phyloP scores from a whole-genome alignment of 371 early-diverging fungal species.

The Chytridiales sp. region DNA sequence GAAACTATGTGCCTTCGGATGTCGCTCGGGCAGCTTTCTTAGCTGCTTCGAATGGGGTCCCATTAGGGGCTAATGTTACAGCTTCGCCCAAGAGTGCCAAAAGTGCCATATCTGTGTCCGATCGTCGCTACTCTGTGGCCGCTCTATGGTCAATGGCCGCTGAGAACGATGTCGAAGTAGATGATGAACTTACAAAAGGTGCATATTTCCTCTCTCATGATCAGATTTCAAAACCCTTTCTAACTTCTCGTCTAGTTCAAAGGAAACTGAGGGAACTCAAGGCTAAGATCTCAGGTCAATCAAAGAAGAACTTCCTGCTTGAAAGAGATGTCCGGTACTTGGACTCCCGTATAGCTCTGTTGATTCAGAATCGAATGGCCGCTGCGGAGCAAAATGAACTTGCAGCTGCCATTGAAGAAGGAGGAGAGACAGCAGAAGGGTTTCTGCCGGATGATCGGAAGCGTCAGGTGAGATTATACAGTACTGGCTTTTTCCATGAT shows the following conservation, averaged over 20 bases:
- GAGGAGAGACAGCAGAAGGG: slow-evolving; percentile 65
- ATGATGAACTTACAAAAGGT: slow-evolving; percentile 86
- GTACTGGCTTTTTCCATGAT: too few species aligned
- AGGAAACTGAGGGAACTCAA: slow-evolving; percentile 83
- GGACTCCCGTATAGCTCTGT: slow-evolving; percentile 88
- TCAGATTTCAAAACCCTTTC: too few species aligned
- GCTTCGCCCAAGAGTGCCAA: too few species aligned
- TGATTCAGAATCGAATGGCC: slow-evolving; percentile 93
- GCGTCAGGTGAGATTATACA: slow-evolving; percentile 61
- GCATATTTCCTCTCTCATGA: too few species aligned
- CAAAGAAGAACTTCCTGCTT: slow-evolving; percentile 92
- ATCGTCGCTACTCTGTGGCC: slow-evolving; percentile 78
- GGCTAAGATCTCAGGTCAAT: slow-evolving; percentile 84
- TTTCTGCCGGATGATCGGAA: slow-evolving; percentile 80
- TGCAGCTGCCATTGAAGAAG: slow-evolving; percentile 72
- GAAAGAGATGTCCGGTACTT: slow-evolving; percentile 93
- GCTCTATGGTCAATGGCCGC: slow-evolving; percentile 92
- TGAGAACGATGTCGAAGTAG: slow-evolving; percentile 89
- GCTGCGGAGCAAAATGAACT: slow-evolving; percentile 83
- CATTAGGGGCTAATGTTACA: slow-evolving; percentile 23
- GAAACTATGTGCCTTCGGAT: too few species aligned
- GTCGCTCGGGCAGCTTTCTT: slow-evolving; percentile 41
- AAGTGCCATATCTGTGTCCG: slow-evolving; percentile 17
- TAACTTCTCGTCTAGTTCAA: too few species aligned
- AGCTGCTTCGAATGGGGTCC: slow-evolving; percentile 43